Percentiles rank a stretch among this genome's conserved stretches.
Conservation (phyloP, 805 yeast genomes). For the Schwanniomyces vanrijiae region DNA sequence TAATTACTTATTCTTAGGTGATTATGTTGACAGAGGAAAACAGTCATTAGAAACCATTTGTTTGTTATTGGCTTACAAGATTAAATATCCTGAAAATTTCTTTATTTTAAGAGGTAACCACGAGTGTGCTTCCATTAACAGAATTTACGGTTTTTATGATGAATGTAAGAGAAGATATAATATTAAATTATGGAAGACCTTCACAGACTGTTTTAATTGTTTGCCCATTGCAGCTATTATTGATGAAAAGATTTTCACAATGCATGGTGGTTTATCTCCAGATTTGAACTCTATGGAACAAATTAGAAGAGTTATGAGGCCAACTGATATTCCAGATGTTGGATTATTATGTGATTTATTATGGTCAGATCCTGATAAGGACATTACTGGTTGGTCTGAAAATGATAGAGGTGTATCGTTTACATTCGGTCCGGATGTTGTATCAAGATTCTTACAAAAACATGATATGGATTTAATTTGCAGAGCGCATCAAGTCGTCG, state of each 20-base stretch:
- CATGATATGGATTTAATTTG: conserved; percentile 98
- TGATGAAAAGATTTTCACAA: conserved; percentile 96
- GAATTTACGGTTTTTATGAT: conserved; percentile 97
- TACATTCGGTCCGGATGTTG: conserved; percentile 99
- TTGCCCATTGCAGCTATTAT: conserved; percentile 97
- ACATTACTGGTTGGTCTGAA: conserved; percentile 98
- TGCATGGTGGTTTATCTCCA: conserved; percentile 99
- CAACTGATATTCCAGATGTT: conserved; percentile 98
- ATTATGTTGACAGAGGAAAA: conserved; percentile 98
- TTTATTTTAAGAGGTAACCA: conserved; percentile 97
- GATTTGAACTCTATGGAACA: conserved; percentile 98
- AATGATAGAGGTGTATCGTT: conserved; percentile 98
- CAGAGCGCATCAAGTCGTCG: conserved; percentile 98
- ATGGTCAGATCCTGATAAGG: conserved; percentile 99
- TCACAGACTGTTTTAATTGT: conserved; percentile 97
- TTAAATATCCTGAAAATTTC: conserved; percentile 97
- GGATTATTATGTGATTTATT: conserved; percentile 93
- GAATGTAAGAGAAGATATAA: conserved; percentile 98
- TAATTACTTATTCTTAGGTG: conserved; percentile 92
- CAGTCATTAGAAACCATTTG: conserved; percentile 97
- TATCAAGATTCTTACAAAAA: conserved; percentile 90
- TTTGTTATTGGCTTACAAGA: conserved; percentile 89
- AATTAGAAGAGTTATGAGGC: conserved; percentile 98
- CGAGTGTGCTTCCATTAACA: conserved; percentile 96
- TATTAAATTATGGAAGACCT: conserved; percentile 97